Evolutionary conservation across 2,329 filamentous ascomycete genomes (phyloP).

Genomic region (Trichoderma polysporum): DNA sequence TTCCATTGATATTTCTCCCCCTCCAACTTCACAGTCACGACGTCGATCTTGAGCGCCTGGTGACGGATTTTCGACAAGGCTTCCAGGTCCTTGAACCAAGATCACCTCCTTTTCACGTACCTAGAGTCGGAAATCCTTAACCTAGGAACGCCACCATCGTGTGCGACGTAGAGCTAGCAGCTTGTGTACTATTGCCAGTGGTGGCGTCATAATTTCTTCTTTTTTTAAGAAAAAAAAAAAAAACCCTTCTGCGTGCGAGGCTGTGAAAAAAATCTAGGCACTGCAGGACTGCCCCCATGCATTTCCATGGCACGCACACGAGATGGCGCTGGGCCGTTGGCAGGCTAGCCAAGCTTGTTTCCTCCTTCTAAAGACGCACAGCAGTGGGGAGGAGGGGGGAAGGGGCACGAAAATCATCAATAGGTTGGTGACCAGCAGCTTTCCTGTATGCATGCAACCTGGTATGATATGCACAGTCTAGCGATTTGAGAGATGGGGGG

Average conservation of each 20-base stretch:
- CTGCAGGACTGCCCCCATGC: constrained; percentile 2
- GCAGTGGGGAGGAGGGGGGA: constrained; percentile 10
- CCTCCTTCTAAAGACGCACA: constrained; percentile 7
- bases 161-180: neutral
- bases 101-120: neutral
- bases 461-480: constrained; percentile 18
- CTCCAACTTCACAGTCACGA: neutral
- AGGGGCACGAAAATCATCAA: neutral
- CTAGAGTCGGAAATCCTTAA: neutral
- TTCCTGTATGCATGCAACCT: constrained; percentile 17
- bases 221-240: no score
- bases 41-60: neutral
- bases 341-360: neutral
- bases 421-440: constrained; percentile 14
- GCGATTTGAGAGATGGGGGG: constrained; percentile 10
- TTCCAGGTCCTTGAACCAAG: neutral
- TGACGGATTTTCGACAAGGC: neutral
- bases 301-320: neutral
- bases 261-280: neutral
- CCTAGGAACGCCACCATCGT: constrained; percentile 1
- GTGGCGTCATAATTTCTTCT: constrained; percentile 7
- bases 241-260: constrained; percentile 6
- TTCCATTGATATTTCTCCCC: neutral
- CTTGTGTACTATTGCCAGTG: neutral
- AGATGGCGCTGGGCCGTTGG: neutral